phyloP scores from a whole-genome alignment of 2,329 filamentous ascomycete genomes.

The Trichoderma gracile region DNA sequence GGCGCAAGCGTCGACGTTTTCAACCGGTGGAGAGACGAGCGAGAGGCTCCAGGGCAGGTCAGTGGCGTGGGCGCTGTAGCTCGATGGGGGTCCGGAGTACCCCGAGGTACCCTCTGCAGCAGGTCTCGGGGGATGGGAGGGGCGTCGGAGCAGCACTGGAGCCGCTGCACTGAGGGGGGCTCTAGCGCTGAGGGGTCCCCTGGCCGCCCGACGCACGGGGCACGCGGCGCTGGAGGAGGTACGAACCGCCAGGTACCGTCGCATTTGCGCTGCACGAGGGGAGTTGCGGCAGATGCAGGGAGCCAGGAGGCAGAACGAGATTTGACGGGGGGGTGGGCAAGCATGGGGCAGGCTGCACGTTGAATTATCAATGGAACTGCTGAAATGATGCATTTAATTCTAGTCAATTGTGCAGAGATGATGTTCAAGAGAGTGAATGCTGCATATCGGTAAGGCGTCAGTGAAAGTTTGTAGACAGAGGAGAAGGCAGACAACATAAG shows the following conservation, averaged over 20 bases:
- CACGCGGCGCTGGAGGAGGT: slow-evolving; percentile 10
- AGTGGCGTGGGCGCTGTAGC: slow-evolving; percentile 17
- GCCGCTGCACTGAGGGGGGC: slow-evolving; percentile 10
- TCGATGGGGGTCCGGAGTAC: slow-evolving; percentile 27
- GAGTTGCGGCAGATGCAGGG: slow-evolving; percentile 26
- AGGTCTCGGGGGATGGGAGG: not conserved
- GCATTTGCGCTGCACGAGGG: slow-evolving; percentile 16
- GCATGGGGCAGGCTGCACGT: not conserved
- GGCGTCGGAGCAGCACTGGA: not conserved
- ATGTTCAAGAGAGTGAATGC: not conserved
- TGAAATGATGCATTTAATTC: not conserved
- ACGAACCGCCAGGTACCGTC: slow-evolving; percentile 24
- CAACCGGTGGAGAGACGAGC: slow-evolving; percentile 19
- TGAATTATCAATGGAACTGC: not conserved
- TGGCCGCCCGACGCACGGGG: slow-evolving; percentile 22
- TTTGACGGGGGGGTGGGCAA: slow-evolving; percentile 19
- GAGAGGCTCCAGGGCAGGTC: slow-evolving; percentile 2
- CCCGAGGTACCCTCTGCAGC: slow-evolving; percentile 21
- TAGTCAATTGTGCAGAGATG: not conserved
- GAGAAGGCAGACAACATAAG: not conserved
- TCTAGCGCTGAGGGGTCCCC: slow-evolving; percentile 4
- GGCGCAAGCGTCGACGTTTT: slow-evolving; percentile 25
- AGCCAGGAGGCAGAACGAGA: slow-evolving; percentile 15
- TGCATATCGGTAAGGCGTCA: not conserved
- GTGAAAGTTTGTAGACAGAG: no score